Evolutionary conservation across 2,329 filamentous ascomycete genomes (phyloP).

Genomic region (Fusarium caatingaense): DNA sequence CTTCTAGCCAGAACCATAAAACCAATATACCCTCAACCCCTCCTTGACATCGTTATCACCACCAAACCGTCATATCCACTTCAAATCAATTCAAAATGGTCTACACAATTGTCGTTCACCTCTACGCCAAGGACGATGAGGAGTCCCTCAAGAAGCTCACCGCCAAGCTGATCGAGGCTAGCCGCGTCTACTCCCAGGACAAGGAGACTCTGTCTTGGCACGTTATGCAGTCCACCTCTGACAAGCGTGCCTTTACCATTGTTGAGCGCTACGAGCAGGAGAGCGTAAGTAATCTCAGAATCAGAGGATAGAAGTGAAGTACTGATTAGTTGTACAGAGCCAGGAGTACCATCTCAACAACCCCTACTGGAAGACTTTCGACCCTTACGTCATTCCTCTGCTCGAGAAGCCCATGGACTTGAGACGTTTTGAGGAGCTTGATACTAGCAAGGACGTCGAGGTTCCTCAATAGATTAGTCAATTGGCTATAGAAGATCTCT

Average conservation of each 20-base stretch:
- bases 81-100: constrained; percentile 60
- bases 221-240: constrained; percentile 79
- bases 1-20: constrained; percentile 27
- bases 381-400: constrained; percentile 77
- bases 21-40: constrained; percentile 16
- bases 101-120: constrained; percentile 76
- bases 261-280: constrained; percentile 79
- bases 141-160: constrained; percentile 74
- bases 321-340: constrained; percentile 50
- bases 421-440: constrained; percentile 73
- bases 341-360: constrained; percentile 74
- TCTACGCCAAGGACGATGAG: constrained; percentile 75
- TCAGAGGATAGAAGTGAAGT: background rate
- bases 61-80: background rate
- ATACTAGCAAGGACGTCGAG: constrained; percentile 63
- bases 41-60: constrained; percentile 3
- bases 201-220: constrained; percentile 78
- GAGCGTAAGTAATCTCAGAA: constrained; percentile 56
- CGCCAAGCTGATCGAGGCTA: constrained; percentile 80
- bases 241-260: constrained; percentile 77
- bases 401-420: constrained; percentile 77
- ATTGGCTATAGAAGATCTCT: background rate
- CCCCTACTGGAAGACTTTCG: constrained; percentile 81
- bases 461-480: constrained; percentile 48
- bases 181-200: constrained; percentile 76